phyloP scores from a whole-genome alignment of 495 filamentous ascomycete species.

The Podospora sp. region DNA sequence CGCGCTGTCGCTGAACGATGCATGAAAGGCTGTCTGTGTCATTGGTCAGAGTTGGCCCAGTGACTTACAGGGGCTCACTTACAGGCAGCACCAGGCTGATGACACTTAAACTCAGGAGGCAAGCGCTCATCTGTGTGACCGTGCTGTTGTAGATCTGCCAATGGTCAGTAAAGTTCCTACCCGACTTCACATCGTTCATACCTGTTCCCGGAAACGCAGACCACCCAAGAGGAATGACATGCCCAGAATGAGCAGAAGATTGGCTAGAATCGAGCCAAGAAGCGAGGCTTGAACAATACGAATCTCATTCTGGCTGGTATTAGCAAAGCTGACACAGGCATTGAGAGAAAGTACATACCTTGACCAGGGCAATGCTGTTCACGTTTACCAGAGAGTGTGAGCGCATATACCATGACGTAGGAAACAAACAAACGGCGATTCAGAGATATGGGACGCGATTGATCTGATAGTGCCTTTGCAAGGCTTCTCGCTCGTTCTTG shows the following conservation, averaged over 20 bases:
- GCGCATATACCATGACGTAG: constrained; percentile 14
- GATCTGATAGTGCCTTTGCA: constrained; percentile 29
- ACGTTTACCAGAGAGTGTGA: constrained; percentile 24
- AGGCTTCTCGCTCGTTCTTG: constrained; percentile 39
- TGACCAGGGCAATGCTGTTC: constrained; percentile 65
- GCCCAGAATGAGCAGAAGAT: constrained; percentile 83
- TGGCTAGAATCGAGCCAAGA: constrained; percentile 84
- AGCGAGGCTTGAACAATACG: constrained; percentile 87
- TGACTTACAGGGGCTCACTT: constrained; percentile 22
- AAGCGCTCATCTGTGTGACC: constrained; percentile 93
- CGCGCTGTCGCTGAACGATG: constrained; percentile 68
- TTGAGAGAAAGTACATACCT: constrained; percentile 44
- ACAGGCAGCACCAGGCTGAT: constrained; percentile 80
- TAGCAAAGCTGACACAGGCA: constrained; percentile 32
- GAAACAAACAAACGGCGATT: constrained; percentile 5
- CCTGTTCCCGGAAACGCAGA: constrained; percentile 84
- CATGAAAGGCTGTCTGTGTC: constrained; percentile 78
- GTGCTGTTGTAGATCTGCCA: constrained; percentile 88
- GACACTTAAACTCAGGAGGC: constrained; percentile 84
- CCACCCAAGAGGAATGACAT: constrained; percentile 90
- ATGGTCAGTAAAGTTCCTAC: constrained; percentile 26
- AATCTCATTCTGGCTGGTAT: constrained; percentile 69
- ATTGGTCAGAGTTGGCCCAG: neutral
- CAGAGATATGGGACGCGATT: constrained; percentile 25
- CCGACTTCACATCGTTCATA: constrained; percentile 25